Evolutionary conservation across 2,329 filamentous ascomycete genomes (phyloP).

Genomic region (Verticillium klebahnii): DNA sequence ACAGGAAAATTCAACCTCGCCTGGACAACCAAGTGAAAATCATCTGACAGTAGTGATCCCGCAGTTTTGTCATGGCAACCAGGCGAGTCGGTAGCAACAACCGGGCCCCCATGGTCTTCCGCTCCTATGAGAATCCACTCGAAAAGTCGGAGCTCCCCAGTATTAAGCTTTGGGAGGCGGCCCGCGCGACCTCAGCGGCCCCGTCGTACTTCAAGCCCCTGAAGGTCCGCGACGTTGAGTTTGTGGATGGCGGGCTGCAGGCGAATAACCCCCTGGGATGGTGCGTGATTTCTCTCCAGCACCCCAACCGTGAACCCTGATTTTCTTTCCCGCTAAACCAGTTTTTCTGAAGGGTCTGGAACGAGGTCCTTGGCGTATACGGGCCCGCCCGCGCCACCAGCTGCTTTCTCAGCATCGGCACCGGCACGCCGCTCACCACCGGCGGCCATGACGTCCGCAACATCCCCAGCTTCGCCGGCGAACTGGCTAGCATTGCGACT

Average conservation of each 20-base stretch:
- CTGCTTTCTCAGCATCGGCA: slow-evolving; percentile 13
- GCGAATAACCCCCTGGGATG: neutral
- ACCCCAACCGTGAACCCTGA: neutral
- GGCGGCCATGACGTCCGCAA: slow-evolving; percentile 3
- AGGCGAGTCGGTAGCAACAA: neutral
- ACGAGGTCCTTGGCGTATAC: slow-evolving; percentile 7
- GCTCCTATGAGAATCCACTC: slow-evolving; percentile 7
- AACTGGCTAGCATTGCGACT: slow-evolving; percentile 5
- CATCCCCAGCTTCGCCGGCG: neutral
- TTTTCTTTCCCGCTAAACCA: neutral
- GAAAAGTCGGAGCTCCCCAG: slow-evolving; percentile 3
- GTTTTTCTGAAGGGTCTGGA: slow-evolving; percentile 8
- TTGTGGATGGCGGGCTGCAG: slow-evolving; percentile 8
- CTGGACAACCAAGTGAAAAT: too few relatives aligned
- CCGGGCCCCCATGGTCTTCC: neutral
- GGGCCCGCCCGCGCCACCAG: slow-evolving; percentile 7
- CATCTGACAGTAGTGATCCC: too few relatives aligned
- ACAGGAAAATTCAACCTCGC: too few relatives aligned
- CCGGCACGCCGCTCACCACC: slow-evolving; percentile 1
- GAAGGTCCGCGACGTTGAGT: neutral
- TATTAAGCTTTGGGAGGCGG: slow-evolving; percentile 8
- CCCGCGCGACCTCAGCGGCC: slow-evolving; percentile 14
- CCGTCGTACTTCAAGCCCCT: slow-evolving; percentile 9
- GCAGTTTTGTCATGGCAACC: neutral
- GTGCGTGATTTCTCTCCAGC: neutral